These are phyloP conservation scores for Entelexis sorbosivorans DNA, from an alignment of 1,139 yeast genomes.

Conservation along the genomic window DNA sequence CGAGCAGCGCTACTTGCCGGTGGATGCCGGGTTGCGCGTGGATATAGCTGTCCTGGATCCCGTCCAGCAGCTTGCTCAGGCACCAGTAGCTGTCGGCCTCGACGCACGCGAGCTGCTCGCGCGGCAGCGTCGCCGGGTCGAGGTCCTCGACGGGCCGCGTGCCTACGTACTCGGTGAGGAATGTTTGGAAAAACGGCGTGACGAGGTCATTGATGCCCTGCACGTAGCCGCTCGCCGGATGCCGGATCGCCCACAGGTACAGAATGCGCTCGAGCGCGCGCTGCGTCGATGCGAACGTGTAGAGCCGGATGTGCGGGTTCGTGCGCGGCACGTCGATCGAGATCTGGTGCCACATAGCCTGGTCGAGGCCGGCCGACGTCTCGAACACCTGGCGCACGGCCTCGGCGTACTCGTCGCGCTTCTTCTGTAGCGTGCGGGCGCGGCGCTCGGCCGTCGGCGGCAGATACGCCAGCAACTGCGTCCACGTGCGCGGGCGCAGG, in stretches of 20 bases:
- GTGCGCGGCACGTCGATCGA: slow-evolving; percentile 93
- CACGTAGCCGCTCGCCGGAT: slow-evolving; percentile 98
- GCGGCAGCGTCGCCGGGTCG: slow-evolving; percentile 55
- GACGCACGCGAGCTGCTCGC: slow-evolving; percentile 44
- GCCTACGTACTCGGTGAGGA: slow-evolving; percentile 52
- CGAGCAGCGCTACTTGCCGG: slow-evolving; percentile 73
- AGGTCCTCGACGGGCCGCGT: slow-evolving; percentile 40
- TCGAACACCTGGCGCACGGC: slow-evolving; percentile 54
- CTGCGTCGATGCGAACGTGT: slow-evolving; percentile 61
- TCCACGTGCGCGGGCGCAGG: slow-evolving; percentile 82
- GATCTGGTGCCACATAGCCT: slow-evolving; percentile 88
- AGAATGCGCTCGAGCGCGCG: slow-evolving; percentile 64
- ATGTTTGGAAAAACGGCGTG: slow-evolving; percentile 88
- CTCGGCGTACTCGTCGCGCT: slow-evolving; percentile 75
- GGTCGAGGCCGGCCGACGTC: slow-evolving; percentile 44
- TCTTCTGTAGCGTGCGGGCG: slow-evolving; percentile 54
- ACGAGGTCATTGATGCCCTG: slow-evolving; percentile 94
- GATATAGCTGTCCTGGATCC: slow-evolving; percentile 90
- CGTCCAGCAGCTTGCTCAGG: slow-evolving; percentile 74
- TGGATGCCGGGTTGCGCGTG: slow-evolving; percentile 97
- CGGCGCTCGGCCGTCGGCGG: slow-evolving; percentile 79
- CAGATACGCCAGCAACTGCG: slow-evolving; percentile 72
- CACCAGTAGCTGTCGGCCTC: slow-evolving; percentile 99
- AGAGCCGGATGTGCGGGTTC: slow-evolving; percentile 70
- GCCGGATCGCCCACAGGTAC: slow-evolving; percentile 92